phyloP scores from a whole-genome alignment of 2,329 filamentous ascomycete species.

The Rhynchosporium graminicola region DNA sequence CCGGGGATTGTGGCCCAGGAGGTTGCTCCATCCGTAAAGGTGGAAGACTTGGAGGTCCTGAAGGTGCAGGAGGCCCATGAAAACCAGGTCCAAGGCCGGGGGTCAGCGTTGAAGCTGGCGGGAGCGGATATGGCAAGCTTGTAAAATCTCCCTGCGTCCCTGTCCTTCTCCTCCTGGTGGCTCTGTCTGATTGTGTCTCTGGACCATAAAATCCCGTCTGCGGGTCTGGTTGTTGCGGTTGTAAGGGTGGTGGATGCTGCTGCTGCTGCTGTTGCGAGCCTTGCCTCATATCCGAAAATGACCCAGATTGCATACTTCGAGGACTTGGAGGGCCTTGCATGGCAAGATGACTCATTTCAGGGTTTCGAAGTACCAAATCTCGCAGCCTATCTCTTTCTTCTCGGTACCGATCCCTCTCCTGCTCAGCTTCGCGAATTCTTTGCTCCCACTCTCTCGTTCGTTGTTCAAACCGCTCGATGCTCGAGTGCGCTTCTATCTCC shows the following conservation, averaged over 20 bases:
- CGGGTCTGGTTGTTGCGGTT: conserved; percentile 21
- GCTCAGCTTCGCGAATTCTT: conserved; percentile 53
- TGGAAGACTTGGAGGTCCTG: conserved; percentile 34
- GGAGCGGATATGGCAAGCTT: conserved; percentile 33
- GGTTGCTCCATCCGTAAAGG: conserved; percentile 38
- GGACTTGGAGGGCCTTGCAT: conserved; percentile 56
- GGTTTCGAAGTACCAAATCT: conserved; percentile 62
- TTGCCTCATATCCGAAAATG: conserved; percentile 30
- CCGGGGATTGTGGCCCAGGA: conserved; percentile 20
- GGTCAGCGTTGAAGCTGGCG: conserved; percentile 36
- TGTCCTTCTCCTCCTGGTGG: conserved; percentile 38
- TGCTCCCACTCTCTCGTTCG: conserved; percentile 65
- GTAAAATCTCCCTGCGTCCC: conserved; percentile 38
- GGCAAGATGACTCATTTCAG: conserved; percentile 55
- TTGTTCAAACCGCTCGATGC: conserved; percentile 70
- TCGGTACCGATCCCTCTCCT: conserved; percentile 72
- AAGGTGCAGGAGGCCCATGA: conserved; percentile 26
- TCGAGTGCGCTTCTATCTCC: conserved; percentile 70
- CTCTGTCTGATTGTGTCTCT: conserved; percentile 31
- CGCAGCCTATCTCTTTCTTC: conserved; percentile 71
- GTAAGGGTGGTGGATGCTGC: not conserved
- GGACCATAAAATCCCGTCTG: conserved; percentile 28
- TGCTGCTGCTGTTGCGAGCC: conserved; percentile 17
- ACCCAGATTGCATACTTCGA: conserved; percentile 30
- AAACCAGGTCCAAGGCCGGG: conserved; percentile 34